Evolutionary conservation across 768 basidiomycete species (phyloP).

Genomic region (Panaeolus cyanescens): DNA sequence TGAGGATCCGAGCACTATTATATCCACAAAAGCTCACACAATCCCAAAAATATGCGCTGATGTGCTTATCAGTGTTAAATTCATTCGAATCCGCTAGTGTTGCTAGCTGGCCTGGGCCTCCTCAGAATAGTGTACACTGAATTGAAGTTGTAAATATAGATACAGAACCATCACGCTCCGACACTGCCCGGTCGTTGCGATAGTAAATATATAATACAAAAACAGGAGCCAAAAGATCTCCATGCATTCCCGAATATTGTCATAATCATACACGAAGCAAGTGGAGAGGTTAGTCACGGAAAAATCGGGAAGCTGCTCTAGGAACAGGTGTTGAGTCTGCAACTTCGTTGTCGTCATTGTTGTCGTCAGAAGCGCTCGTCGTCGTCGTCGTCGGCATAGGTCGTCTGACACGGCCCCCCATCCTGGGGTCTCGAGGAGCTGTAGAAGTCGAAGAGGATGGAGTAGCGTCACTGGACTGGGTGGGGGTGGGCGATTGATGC

Average conservation of each 20-base stretch:
- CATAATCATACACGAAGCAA: background rate
- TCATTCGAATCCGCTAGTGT: too few species aligned
- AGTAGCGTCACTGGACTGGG: background rate
- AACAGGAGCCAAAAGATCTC: background rate
- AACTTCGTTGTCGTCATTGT: background rate
- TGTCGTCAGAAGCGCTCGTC: conserved; percentile 5
- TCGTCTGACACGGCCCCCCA: conserved; percentile 33
- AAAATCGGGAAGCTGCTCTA: background rate
- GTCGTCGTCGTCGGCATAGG: conserved; percentile 16
- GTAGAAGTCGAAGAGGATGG: conserved; percentile 6
- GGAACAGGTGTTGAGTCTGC: background rate
- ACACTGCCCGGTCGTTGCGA: background rate
- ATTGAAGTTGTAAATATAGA: background rate
- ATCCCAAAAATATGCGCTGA: background rate
- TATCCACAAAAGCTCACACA: background rate
- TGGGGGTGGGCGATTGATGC: conserved; percentile 7
- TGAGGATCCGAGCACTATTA: background rate
- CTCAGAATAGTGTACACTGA: background rate
- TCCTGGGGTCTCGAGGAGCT: conserved; percentile 30
- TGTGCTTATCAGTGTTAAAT: background rate
- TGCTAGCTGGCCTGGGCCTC: too few species aligned
- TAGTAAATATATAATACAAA: background rate
- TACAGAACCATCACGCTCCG: background rate
- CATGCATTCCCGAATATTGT: background rate
- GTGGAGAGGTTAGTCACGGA: background rate